Evolutionary conservation across 768 basidiomycete genomes (phyloP).

Genomic region (Pholiota microspora): DNA sequence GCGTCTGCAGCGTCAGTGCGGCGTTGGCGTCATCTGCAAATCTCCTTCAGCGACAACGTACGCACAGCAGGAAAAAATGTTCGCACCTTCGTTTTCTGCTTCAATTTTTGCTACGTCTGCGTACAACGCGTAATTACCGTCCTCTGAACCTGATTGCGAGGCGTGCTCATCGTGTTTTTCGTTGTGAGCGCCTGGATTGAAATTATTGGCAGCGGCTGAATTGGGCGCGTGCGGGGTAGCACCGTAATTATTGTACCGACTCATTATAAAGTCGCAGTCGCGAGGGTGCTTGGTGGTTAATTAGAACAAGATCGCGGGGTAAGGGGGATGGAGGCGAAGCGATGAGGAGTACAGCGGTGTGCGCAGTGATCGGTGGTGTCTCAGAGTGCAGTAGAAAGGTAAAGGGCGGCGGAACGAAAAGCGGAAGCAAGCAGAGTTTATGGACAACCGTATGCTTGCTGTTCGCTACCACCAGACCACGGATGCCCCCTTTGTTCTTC

Average conservation of each 20-base stretch:
- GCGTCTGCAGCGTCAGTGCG: conserved; percentile 70
- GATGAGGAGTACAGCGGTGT: conserved; percentile 23
- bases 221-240: conserved; percentile 7
- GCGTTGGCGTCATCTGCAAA: conserved; percentile 31
- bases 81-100: conserved; percentile 43
- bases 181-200: conserved; percentile 21
- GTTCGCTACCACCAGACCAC: conserved; percentile 29
- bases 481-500: conserved; percentile 38
- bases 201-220: conserved; percentile 24
- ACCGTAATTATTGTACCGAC: conserved; percentile 24
- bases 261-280: conserved; percentile 24
- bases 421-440: conserved; percentile 39
- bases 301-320: conserved; percentile 9
- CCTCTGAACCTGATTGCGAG: conserved; percentile 59
- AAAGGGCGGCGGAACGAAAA: conserved; percentile 42
- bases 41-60: conserved; percentile 1
- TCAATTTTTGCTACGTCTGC: conserved; percentile 37
- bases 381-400: conserved; percentile 31
- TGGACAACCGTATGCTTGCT: conserved; percentile 31
- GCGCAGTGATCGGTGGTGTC: conserved; percentile 38
- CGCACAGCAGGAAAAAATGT: neutral
- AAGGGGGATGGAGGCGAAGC: conserved; percentile 10
- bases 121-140: conserved; percentile 42
- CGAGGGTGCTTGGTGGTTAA: conserved; percentile 15
- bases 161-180: conserved; percentile 42